Conservation (phyloP, 225 moss, liverwort and hornwort genomes). For the Marchantia paleacea region DNA sequence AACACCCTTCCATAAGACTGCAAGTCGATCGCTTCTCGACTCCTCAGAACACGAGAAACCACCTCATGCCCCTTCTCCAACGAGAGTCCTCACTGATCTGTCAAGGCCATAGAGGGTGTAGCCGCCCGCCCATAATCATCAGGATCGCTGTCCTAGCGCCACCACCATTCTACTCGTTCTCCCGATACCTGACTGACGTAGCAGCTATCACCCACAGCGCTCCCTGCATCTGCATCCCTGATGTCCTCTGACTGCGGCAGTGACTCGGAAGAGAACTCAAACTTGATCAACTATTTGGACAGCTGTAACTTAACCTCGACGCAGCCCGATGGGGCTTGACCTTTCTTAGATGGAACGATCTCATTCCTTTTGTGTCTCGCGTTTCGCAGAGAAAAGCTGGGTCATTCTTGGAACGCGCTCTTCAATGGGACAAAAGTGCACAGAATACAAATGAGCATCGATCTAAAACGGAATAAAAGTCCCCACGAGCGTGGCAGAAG, state of each 20-base stretch:
- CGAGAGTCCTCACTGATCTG: conserved; percentile 1
- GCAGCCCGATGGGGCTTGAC: not conserved
- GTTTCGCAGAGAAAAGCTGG: not conserved
- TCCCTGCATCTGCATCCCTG: not conserved
- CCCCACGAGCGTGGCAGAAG: not conserved
- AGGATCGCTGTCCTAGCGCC: too few species aligned
- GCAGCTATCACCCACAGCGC: not conserved
- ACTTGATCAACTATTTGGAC: not conserved
- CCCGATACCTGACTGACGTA: too few species aligned
- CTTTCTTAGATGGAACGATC: not conserved
- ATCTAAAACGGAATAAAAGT: not conserved
- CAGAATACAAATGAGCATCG: not conserved
- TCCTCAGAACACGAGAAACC: conserved; percentile 5
- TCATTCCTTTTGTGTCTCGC: not conserved
- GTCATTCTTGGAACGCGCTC: not conserved
- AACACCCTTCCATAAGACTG: conserved; percentile 8
- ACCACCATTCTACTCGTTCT: not conserved
- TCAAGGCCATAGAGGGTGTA: too few species aligned
- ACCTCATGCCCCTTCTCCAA: not conserved
- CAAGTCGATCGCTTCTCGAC: conserved; percentile 6
- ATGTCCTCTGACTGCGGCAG: not conserved
- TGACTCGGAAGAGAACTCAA: not conserved
- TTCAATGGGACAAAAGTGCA: not conserved
- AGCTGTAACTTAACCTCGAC: conserved; percentile 9
- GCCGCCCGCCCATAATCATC: too few species aligned